Evolutionary conservation across 768 basidiomycete genomes (phyloP).

Genomic region (Gelatoporia subvermispora): DNA sequence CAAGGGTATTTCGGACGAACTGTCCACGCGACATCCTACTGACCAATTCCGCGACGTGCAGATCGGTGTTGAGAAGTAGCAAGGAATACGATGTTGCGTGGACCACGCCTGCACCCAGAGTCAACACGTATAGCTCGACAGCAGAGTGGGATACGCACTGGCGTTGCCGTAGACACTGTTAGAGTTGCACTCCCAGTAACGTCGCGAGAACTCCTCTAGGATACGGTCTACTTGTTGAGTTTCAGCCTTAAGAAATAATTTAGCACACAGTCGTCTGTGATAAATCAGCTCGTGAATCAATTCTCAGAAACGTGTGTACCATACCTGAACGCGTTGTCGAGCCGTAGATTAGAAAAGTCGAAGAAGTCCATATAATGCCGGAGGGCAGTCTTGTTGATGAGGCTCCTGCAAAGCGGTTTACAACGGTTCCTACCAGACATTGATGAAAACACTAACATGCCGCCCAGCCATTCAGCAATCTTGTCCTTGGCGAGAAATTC

Average conservation of each 20-base stretch:
- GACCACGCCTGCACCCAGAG: slow-evolving; percentile 65
- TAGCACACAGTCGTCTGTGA: slow-evolving; percentile 77
- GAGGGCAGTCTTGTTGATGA: slow-evolving; percentile 70
- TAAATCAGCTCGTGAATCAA: background rate
- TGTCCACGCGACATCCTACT: slow-evolving; percentile 88
- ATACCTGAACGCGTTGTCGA: slow-evolving; percentile 89
- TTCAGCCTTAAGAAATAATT: slow-evolving; percentile 91
- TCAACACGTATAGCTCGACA: slow-evolving; percentile 4
- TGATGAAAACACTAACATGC: slow-evolving; percentile 58
- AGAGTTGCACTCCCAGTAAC: slow-evolving; percentile 92
- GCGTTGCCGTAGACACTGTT: slow-evolving; percentile 75
- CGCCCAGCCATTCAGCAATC: slow-evolving; percentile 95
- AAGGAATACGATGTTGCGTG: slow-evolving; percentile 93
- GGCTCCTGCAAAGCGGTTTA: slow-evolving; percentile 44
- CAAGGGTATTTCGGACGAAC: slow-evolving; percentile 89
- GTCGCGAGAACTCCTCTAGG: slow-evolving; percentile 82
- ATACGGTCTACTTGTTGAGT: slow-evolving; percentile 98
- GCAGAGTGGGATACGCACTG: slow-evolving; percentile 44
- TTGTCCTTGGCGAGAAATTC: slow-evolving; percentile 82
- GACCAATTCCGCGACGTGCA: slow-evolving; percentile 89
- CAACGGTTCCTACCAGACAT: background rate
- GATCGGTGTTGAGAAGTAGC: slow-evolving; percentile 91
- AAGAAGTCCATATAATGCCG: slow-evolving; percentile 83
- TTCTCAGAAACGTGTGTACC: background rate
- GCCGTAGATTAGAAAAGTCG: slow-evolving; percentile 75